phyloP scores from a whole-genome alignment of 1,284 basidiomycete species.

The Ganoderma multipileum region DNA sequence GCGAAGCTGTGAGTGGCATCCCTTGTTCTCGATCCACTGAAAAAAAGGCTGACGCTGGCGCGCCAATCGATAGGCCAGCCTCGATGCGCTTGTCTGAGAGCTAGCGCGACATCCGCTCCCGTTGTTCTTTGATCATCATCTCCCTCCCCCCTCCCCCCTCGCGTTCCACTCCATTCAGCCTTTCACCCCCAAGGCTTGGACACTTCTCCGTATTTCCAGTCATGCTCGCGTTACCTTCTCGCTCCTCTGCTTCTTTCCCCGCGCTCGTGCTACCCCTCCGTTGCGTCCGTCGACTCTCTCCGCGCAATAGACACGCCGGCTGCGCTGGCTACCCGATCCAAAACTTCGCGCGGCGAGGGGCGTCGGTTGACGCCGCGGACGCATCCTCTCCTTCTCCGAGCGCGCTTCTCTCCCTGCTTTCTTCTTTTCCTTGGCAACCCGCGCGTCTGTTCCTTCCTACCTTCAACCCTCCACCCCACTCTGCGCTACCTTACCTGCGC shows the following conservation, averaged over 20 bases:
- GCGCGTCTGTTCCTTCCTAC: background rate
- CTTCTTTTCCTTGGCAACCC: background rate
- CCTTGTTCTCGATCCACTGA: background rate
- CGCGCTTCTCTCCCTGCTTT: background rate
- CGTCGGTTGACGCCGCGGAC: background rate
- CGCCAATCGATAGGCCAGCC: background rate
- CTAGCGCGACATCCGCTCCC: background rate
- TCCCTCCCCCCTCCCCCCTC: background rate
- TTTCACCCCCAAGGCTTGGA: background rate
- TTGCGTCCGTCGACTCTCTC: background rate
- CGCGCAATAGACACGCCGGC: conserved; percentile 6
- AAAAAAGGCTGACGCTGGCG: background rate
- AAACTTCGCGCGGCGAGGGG: background rate
- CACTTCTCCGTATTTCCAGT: background rate
- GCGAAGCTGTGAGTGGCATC: background rate
- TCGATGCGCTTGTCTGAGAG: conserved; percentile 4
- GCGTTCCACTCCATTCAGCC: background rate
- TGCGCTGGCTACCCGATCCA: background rate
- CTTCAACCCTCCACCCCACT: background rate
- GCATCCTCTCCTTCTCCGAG: conserved; percentile 4
- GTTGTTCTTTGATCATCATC: no score
- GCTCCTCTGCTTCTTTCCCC: background rate
- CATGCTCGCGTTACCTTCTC: conserved; percentile 6
- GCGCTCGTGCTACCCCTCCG: conserved; percentile 3
- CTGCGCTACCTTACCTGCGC: background rate